phyloP scores from a whole-genome alignment of 2,329 filamentous ascomycete species.

The Epichloe brachyelytri region DNA sequence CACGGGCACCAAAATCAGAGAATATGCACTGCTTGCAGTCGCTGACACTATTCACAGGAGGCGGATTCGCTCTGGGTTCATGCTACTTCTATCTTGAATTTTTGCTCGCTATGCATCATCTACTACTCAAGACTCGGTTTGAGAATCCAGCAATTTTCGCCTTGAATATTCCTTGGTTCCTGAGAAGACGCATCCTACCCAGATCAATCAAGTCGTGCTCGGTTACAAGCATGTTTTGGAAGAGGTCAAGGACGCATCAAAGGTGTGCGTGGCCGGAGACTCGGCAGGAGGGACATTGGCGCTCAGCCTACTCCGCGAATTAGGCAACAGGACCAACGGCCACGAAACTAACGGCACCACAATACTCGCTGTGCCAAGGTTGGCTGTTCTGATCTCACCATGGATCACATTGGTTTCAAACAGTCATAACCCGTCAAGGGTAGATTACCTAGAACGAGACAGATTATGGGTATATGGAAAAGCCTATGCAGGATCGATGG shows the following conservation, averaged over 20 bases:
- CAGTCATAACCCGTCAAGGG: conserved; percentile 53
- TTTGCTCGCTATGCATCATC: conserved; percentile 55
- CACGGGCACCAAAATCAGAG: background rate
- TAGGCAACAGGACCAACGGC: conserved; percentile 27
- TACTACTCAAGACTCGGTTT: conserved; percentile 54
- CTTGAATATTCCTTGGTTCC: conserved; percentile 69
- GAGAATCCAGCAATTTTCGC: conserved; percentile 66
- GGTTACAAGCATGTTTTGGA: conserved; percentile 60
- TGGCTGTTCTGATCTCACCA: conserved; percentile 66
- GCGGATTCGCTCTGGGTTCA: conserved; percentile 75
- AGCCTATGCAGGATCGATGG: conserved; percentile 44
- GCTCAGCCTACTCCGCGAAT: conserved; percentile 57
- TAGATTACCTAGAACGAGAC: conserved; percentile 60
- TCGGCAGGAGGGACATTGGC: conserved; percentile 67
- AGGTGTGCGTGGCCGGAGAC: conserved; percentile 62
- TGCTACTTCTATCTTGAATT: conserved; percentile 79
- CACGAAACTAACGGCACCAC: conserved; percentile 4
- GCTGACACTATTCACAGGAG: conserved; percentile 33
- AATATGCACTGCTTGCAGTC: background rate
- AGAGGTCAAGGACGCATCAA: conserved; percentile 41
- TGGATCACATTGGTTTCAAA: conserved; percentile 64
- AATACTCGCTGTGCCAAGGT: conserved; percentile 21
- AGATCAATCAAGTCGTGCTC: conserved; percentile 55
- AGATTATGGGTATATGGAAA: conserved; percentile 57
- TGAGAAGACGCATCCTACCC: conserved; percentile 58